Evolutionary conservation across 768 basidiomycete genomes (phyloP), one percentile per base, ranked within the genome.

Genomic region (Mycena venus): DNA sequence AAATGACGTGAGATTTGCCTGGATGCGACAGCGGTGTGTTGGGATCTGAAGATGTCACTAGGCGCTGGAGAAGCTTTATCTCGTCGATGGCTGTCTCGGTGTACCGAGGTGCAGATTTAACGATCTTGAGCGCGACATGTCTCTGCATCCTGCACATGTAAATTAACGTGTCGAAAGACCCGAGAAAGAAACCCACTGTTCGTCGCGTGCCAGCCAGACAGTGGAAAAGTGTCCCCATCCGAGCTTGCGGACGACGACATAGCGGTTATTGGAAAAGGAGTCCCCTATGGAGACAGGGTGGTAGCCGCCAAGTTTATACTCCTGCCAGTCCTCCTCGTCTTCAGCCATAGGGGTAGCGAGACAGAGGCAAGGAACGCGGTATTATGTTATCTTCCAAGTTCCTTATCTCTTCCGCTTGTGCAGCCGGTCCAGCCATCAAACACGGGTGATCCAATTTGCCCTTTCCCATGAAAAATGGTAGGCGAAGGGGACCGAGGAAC

Each of bases 81-180:
- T 99, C 98, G 86, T 99, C 98, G 36, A 99, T 88, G 0, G 98
- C 98, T 0, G 98, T 99, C 82, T 99, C 98, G 1, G 98, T 99
- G 84, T 99, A 99, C 55, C 98, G 89, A 0, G 93, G 92, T 0
- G 98, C 98, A n/a, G 97, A 98, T 85, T 99, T 99, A 82, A 99
- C 98, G 81, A 81, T 76, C 69, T 81, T 81, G 78, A 81, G 70
- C 19, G 80, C 78, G 32, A 79, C 79, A 69, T 79, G 78, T 21
- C 68, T 59, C 88, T 81, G 88, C 87, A 77, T 87, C 85, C 81
- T 89, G 87, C 71, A 87, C 83, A 25, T 85, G 84, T 74, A 88
- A 86, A 75, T 86, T 84, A 65, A 84, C 82, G 60, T 84, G 84
- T 40, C 14, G 15, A 27, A 47, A 47, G 21, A 58, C 38, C 21